These are phyloP conservation scores for Solanum piurae DNA, from an alignment of 257 asterid species.

Conservation along the genomic window DNA sequence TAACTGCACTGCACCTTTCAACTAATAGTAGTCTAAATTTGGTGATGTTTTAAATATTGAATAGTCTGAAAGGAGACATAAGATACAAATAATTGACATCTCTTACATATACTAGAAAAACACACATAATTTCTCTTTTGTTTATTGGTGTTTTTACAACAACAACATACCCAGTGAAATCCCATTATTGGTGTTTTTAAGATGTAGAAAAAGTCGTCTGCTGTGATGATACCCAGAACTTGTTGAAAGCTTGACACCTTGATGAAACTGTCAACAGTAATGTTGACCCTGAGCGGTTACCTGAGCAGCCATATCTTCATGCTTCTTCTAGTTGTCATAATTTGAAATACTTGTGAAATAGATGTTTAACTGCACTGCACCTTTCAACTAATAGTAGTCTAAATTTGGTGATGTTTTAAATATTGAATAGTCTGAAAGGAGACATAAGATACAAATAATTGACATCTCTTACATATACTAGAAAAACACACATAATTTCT, in stretches of 20 bases:
- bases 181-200: neutral
- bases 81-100: neutral
- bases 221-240: slow-evolving; percentile 7
- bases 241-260: slow-evolving; percentile 10
- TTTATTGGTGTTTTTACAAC: neutral
- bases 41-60: neutral
- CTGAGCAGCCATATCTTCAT: slow-evolving; percentile 9
- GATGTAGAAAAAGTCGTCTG: neutral
- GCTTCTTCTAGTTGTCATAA: no score
- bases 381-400: neutral
- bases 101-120: neutral
- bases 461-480: neutral
- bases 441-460: neutral
- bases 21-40: neutral
- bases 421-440: neutral
- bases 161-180: neutral
- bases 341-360: no score
- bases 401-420: neutral
- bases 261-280: neutral
- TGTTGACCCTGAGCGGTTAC: slow-evolving; percentile 28
- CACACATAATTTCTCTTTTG: neutral
- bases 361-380: neutral
- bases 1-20: neutral
- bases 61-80: neutral
- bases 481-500: neutral